Base-by-base conservation (phyloP, 176 grass and related monocot genomes). In the Carex parvula region DNA sequence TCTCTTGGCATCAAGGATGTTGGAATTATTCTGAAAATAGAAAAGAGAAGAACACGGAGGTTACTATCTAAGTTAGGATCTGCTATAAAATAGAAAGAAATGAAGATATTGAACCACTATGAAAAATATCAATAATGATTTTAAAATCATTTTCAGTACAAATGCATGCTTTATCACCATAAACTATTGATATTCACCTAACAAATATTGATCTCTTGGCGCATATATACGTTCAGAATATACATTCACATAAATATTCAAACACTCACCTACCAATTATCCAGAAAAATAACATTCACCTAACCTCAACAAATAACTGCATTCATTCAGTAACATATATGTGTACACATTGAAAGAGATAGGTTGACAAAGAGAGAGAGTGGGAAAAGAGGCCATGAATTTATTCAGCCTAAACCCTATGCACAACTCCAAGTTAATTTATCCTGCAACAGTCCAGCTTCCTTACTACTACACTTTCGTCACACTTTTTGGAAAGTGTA, bases 1-100 rank as follows among this genome's bases (percentile, higher is more conserved):
- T 94, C 95, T 82, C 86, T 89, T 29, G 92, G 91, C 92, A 94
- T 91, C 89, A 94, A 87, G 39, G 89, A 91, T 83, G 62, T 98
- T 16, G 92, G 91, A 77, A 91, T 94, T 59, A 98, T 84, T 83
- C 95, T 98, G 92, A 58, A 69, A 82, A 83, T 79, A 85, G 35
- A 68, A 64, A 81, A 79, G 37, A 84, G 76, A 86, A 35, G 7
- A 37, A 21, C n/a, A n/a, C 68, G 76, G 56, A 82, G 78, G 60
- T 91, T 55, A 94, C 82, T 80, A 90, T 81, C 68, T 79, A 83
- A 50, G 82, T 85, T 85, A 50, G 60, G 42, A 93, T 46, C 65
- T 86, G 86, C 91, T 32, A 18, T 29, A 86, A 20, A 66, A 66
- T 16, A 52, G 8, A 73, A 61, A 75, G 52, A 63, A 15, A 44